Evolutionary conservation across 352 stramenopile species (phyloP).

Genomic region (Pythium insidiosum): DNA sequence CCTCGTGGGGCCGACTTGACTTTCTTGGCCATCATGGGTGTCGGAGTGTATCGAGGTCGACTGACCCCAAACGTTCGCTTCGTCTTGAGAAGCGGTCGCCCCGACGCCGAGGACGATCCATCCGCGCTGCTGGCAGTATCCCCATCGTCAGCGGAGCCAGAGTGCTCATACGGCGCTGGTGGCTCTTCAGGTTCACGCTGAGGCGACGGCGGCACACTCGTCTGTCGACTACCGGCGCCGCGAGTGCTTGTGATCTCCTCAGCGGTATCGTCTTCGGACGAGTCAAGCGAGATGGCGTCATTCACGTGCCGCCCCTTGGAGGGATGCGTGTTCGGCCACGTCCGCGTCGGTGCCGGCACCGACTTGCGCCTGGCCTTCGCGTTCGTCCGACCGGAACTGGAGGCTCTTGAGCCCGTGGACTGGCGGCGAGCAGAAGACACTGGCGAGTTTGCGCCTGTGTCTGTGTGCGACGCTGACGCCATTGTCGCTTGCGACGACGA

Average conservation of each 20-base stretch:
- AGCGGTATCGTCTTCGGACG: constrained; percentile 1
- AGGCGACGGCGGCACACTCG: background rate
- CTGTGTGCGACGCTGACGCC: no score
- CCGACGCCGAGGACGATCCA: background rate
- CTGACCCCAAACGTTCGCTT: background rate
- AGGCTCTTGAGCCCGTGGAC: no score
- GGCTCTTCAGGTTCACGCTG: no score
- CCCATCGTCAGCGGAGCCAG: background rate
- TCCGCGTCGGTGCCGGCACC: background rate
- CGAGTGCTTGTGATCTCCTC: constrained; percentile 4
- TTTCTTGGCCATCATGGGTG: background rate
- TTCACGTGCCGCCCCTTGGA: constrained; percentile 1
- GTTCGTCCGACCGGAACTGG: no score
- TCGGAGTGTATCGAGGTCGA: background rate
- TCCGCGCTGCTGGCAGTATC: background rate
- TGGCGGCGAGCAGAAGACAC: no score
- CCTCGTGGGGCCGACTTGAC: constrained; percentile 4
- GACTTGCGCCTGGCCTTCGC: background rate
- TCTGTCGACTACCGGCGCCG: background rate
- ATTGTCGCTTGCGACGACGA: background rate
- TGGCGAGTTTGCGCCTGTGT: no score
- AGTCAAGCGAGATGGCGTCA: constrained; percentile 11
- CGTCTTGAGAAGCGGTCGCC: constrained; percentile 7
- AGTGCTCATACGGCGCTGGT: no score
- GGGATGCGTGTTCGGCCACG: background rate